phyloP scores from a whole-genome alignment of 2,329 filamentous ascomycete species.

The Diaporthe batatas region DNA sequence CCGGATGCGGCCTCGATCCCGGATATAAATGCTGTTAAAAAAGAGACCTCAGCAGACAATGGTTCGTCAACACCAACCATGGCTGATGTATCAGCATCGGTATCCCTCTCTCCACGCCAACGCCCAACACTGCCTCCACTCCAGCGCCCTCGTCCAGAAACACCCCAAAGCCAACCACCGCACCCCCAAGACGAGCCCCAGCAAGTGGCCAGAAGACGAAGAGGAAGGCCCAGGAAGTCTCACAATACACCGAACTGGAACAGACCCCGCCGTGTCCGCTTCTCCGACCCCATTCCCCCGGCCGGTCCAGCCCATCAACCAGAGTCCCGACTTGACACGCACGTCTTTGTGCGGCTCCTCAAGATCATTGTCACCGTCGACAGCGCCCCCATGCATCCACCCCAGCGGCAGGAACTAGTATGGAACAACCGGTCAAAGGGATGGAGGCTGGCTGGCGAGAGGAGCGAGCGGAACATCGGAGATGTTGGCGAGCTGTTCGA shows the following conservation, averaged over 20 bases:
- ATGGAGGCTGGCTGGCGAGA: not conserved
- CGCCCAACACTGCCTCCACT: not conserved
- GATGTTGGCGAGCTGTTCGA: slow-evolving; percentile 4
- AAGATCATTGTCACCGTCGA: not conserved
- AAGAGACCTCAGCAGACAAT: too few species aligned
- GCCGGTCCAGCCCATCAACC: not conserved
- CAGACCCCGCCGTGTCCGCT: not conserved
- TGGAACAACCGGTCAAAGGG: slow-evolving; percentile 22
- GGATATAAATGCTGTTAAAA: not conserved
- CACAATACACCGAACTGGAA: slow-evolving; percentile 24
- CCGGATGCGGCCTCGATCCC: not conserved
- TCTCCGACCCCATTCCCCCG: slow-evolving; percentile 1
- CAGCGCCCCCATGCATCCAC: too few species aligned
- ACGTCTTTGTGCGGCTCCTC: slow-evolving; percentile 14
- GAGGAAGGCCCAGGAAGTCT: not conserved
- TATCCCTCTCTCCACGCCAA: not conserved
- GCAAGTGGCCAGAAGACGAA: not conserved
- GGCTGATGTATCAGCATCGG: not conserved
- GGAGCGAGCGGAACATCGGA: slow-evolving; percentile 1
- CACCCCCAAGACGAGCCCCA: not conserved
- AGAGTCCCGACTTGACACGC: not conserved
- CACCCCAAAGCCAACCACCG: not conserved
- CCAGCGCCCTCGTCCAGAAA: too few species aligned
- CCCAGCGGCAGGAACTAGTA: not conserved
- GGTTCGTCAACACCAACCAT: not conserved